Conservation (phyloP, 257 asterid species). For the Nicotiana otophora region DNA sequence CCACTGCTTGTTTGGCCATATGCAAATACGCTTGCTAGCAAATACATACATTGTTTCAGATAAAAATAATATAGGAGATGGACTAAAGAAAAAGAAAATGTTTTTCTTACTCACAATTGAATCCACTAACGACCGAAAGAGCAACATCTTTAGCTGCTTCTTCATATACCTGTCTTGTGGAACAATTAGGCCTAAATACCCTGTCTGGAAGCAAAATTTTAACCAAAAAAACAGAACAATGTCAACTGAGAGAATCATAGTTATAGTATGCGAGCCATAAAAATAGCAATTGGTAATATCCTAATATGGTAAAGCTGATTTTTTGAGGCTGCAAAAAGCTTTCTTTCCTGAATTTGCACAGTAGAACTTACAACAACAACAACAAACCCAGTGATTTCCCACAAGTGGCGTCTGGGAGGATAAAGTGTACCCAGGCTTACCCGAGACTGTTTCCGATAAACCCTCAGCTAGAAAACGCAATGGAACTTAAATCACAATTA, state of each 20-base stretch:
- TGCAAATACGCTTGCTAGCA: constrained; percentile 85
- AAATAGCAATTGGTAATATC: background rate
- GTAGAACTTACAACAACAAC: too few relatives aligned
- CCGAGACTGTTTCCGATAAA: too few relatives aligned
- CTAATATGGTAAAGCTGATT: background rate
- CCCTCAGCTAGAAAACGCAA: too few relatives aligned
- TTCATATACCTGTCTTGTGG: constrained; percentile 85
- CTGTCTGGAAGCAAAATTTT: constrained; percentile 45
- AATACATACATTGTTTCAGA: constrained; percentile 10
- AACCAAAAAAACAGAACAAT: background rate
- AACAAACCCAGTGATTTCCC: too few relatives aligned
- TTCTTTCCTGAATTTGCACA: background rate
- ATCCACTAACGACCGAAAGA: constrained; percentile 73
- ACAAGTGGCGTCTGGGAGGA: too few relatives aligned
- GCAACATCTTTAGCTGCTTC: constrained; percentile 89
- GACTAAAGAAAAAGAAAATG: background rate
- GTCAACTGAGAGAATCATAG: background rate
- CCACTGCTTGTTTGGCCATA: constrained; percentile 99
- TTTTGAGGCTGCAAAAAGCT: background rate
- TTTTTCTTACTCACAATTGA: constrained; percentile 58
- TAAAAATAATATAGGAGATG: background rate
- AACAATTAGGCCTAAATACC: constrained; percentile 63
- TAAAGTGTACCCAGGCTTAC: too few relatives aligned
- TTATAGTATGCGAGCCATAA: background rate
- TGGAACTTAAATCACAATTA: background rate